Evolutionary conservation across 2,329 filamentous ascomycete species (phyloP).

Genomic region (Aspergillus ustus): DNA sequence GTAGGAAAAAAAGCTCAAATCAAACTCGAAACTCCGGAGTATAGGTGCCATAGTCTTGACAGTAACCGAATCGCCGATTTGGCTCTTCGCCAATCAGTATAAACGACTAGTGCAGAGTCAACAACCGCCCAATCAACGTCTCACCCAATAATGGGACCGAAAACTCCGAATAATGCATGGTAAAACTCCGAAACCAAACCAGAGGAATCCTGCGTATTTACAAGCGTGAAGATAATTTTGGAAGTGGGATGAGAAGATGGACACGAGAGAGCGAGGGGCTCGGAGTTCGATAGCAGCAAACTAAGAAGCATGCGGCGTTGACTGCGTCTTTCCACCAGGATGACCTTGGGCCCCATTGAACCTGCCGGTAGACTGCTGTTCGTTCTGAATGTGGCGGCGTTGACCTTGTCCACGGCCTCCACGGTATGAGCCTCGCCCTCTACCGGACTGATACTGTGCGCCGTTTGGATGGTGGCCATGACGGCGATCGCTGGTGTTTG

Average conservation of each 20-base stretch:
- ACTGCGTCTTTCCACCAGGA: constrained; percentile 34
- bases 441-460: constrained; percentile 43
- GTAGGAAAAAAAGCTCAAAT: neutral
- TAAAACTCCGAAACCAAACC: constrained; percentile 11
- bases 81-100: neutral
- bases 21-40: neutral
- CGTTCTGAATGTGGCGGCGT: constrained; percentile 43
- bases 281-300: neutral
- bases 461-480: constrained; percentile 41
- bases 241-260: neutral
- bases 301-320: constrained; percentile 37
- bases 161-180: constrained; percentile 17
- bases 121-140: constrained; percentile 7
- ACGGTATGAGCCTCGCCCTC: constrained; percentile 48
- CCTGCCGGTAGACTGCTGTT: constrained; percentile 30
- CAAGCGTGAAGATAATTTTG: constrained; percentile 5
- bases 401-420: constrained; percentile 50
- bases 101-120: neutral
- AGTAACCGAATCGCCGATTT: neutral
- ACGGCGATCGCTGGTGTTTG: constrained; percentile 39
- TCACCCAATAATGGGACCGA: constrained; percentile 9
- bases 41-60: neutral
- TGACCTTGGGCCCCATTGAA: constrained; percentile 34
- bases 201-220: constrained; percentile 12
- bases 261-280: neutral